Percentiles rank a stretch among this genome's conserved stretches.
Conservation (phyloP, 352 stramenopile genomes). For the Thalassiosira ordinaria region DNA sequence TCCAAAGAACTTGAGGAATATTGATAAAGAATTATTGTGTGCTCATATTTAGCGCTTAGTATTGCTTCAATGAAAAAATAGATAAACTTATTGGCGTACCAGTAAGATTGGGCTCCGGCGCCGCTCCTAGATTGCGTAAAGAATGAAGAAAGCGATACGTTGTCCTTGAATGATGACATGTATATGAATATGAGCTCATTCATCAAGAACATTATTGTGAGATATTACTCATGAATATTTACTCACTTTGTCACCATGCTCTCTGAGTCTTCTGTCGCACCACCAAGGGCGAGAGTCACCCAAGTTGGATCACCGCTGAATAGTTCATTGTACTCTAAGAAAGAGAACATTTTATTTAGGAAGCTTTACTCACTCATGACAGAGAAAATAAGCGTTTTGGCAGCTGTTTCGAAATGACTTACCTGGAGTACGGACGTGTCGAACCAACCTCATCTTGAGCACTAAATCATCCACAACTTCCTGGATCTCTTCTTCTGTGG, state of each 20-base stretch:
- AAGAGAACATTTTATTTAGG: no score
- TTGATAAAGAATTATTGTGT: no score
- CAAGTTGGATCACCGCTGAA: slow-evolving; percentile 73
- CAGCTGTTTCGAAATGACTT: no score
- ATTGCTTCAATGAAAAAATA: background rate
- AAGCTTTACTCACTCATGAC: no score
- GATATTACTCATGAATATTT: no score
- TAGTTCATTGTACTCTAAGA: slow-evolving; percentile 64
- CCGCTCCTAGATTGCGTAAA: slow-evolving; percentile 49
- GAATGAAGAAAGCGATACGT: slow-evolving; percentile 61
- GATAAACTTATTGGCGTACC: background rate
- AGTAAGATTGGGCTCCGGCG: slow-evolving; percentile 75
- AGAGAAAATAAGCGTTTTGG: no score
- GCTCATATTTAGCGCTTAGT: no score
- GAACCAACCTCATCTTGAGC: slow-evolving; percentile 68
- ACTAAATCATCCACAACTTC: slow-evolving; percentile 76
- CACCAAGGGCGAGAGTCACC: slow-evolving; percentile 67
- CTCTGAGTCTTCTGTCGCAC: slow-evolving; percentile 52
- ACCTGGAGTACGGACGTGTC: slow-evolving; percentile 62
- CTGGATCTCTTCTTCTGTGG: slow-evolving; percentile 67
- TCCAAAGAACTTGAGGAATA: slow-evolving; percentile 70
- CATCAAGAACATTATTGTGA: no score
- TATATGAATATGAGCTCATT: no score
- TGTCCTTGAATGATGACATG: no score
- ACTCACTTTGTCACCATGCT: slow-evolving; percentile 67